Base-by-base conservation (phyloP, 148 eudicot genomes). In the Arbutus unedo region DNA sequence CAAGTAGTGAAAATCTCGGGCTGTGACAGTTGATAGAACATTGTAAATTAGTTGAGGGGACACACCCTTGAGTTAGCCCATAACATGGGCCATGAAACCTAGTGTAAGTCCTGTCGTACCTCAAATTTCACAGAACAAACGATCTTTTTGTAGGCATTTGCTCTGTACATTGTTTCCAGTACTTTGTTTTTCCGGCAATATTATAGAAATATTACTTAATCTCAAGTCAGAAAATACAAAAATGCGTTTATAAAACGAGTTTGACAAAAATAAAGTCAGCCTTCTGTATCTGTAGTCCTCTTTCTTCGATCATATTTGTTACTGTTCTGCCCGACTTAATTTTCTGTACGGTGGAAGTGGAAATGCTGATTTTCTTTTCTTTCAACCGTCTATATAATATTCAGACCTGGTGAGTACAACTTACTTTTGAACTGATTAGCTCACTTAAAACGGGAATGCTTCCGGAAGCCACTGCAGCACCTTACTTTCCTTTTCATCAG, bases 341-440 rank as follows among this genome's bases (percentile, higher is more conserved):
- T 62, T 62, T 62, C 67, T 62, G 67, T 62, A 62, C 31, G n/a
- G 67, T 21, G 67, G 38, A 62, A 62, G 21, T 62, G 15, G 38
- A 23, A 64, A 23, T 9, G 41, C 70, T 64, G 41, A 14, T 4
- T 64, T 64, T 64, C 31, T 21, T 19, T 64, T 8, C 31, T 60
- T 64, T 64, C 70, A 8, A 64, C 70, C 23, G 8, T 23, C 1
- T 31, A 31, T 64, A 64, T 23, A 64, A 8, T 3, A 4, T 23
- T 23, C 18, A 43, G 21, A 5, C 43, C 47, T 38, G 49, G 74
- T 70, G 49, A 70, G 49, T 70, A 70, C 74, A 70, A 48, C 74
- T 72, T 72, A 72, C 76, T 6, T 19, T 45, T 72, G 11, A 43
- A 45, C 23, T 8, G 76, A 75, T 80, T 70, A 51, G 76, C 76